Conservation (phyloP, 1,139 yeast genomes). For the Petasospora rhodanensis region DNA sequence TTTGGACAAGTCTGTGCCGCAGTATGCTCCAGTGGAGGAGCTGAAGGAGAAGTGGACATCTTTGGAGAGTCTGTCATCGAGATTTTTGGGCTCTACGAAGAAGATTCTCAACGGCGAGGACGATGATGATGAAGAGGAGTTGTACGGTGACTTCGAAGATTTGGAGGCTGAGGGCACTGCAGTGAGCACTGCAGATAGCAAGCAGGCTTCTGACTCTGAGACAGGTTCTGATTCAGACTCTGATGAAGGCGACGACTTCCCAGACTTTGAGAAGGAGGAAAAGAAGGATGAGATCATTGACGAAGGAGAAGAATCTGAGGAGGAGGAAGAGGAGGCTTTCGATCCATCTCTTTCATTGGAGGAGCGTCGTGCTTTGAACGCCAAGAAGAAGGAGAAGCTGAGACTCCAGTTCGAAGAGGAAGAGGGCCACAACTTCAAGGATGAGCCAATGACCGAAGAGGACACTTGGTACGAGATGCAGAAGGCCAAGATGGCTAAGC, state of each 20-base stretch:
- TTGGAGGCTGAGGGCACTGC: constrained; percentile 45
- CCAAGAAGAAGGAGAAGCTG: constrained; percentile 22
- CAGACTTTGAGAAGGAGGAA: constrained; percentile 55
- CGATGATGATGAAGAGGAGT: constrained; percentile 17
- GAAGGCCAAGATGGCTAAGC: constrained; percentile 95
- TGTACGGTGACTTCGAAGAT: constrained; percentile 79
- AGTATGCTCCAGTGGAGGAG: constrained; percentile 45
- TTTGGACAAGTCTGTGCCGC: constrained; percentile 32
- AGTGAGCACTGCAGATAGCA: constrained; percentile 28
- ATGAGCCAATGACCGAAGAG: constrained; percentile 58
- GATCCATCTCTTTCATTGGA: constrained; percentile 30
- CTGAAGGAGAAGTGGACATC: constrained; percentile 55
- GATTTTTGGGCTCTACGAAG: constrained; percentile 70
- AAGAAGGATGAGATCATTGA: constrained; percentile 34
- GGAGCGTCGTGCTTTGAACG: constrained; percentile 25
- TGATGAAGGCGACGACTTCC: constrained; percentile 41
- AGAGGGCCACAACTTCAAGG: constrained; percentile 73
- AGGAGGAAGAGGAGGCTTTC: constrained; percentile 5
- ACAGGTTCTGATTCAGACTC: constrained; percentile 26
- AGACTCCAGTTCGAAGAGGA: constrained; percentile 24
- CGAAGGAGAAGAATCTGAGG: constrained; percentile 9
- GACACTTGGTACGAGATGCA: constrained; percentile 98
- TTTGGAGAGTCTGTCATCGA: constrained; percentile 43
- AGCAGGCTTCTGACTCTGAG: constrained; percentile 30
- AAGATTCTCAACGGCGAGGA: constrained; percentile 32